phyloP scores from a whole-genome alignment of 2,329 filamentous ascomycete genomes.

The Colletotrichum coccodes region DNA sequence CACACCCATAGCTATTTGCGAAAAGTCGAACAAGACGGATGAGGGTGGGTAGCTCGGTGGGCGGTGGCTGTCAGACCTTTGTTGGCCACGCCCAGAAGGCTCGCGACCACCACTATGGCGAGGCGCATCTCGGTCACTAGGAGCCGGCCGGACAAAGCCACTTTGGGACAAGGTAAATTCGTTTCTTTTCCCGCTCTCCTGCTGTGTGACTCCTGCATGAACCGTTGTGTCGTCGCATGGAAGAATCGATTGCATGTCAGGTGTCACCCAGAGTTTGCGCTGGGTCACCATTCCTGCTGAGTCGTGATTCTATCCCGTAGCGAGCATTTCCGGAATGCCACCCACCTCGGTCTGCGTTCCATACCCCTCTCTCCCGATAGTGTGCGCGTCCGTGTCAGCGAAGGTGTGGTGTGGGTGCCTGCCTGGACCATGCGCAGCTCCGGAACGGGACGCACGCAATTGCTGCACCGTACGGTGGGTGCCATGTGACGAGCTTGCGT shows the following conservation, averaged over 20 bases:
- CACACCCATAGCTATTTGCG: constrained; percentile 27
- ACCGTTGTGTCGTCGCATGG: constrained; percentile 24
- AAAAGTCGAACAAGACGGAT: constrained; percentile 30
- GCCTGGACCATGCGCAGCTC: constrained; percentile 14
- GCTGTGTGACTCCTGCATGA: constrained; percentile 30
- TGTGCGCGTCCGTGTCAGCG: neutral
- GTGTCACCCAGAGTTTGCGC: constrained; percentile 17
- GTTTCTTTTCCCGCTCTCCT: constrained; percentile 19
- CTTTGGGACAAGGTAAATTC: constrained; percentile 14
- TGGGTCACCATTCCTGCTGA: constrained; percentile 6
- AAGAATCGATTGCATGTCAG: constrained; percentile 29
- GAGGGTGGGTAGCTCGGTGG: constrained; percentile 32
- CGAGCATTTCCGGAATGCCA: constrained; percentile 24
- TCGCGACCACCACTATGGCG: constrained; percentile 31
- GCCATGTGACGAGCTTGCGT: constrained; percentile 26
- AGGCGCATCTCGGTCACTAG: constrained; percentile 31
- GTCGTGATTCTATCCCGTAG: constrained; percentile 9
- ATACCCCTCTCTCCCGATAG: neutral
- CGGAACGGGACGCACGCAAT: constrained; percentile 31
- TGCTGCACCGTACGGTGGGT: constrained; percentile 12
- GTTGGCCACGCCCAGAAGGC: constrained; percentile 28
- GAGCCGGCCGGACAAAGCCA: constrained; percentile 18
- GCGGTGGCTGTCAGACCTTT: constrained; percentile 33
- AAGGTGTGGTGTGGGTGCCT: constrained; percentile 3
- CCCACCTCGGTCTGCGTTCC: constrained; percentile 25